These are phyloP conservation scores for Periconia digitata DNA, from an alignment of 2,329 filamentous ascomycete genomes.

Conservation along the genomic window DNA sequence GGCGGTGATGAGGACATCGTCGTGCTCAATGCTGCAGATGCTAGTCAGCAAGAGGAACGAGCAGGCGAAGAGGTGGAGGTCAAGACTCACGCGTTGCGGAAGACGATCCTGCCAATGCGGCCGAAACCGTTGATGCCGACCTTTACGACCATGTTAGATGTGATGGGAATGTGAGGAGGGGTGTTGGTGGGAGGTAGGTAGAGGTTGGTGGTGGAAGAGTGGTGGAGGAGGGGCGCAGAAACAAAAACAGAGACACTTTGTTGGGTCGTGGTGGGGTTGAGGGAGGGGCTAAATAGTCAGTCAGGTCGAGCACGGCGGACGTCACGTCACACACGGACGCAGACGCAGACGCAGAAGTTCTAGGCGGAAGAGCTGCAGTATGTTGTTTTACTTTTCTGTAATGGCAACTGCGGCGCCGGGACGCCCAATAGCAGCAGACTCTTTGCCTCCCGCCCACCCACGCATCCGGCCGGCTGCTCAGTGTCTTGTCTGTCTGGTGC, in stretches of 20 bases:
- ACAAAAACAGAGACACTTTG: slow-evolving; percentile 27
- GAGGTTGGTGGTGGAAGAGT: slow-evolving; percentile 7
- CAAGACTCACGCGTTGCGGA: slow-evolving; percentile 91
- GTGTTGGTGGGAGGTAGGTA: slow-evolving; percentile 13
- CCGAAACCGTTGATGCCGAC: slow-evolving; percentile 99
- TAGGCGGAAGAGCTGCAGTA: slow-evolving; percentile 1
- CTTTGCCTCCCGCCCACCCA: slow-evolving; percentile 29
- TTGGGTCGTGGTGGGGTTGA: slow-evolving; percentile 30
- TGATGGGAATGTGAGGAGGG: slow-evolving; percentile 2
- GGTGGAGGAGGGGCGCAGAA: slow-evolving; percentile 21
- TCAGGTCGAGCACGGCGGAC: slow-evolving; percentile 12
- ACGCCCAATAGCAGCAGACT: slow-evolving; percentile 30
- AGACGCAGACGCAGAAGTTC: not conserved
- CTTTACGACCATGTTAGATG: slow-evolving; percentile 45
- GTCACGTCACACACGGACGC: slow-evolving; percentile 19
- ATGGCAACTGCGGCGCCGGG: slow-evolving; percentile 30
- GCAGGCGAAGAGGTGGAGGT: slow-evolving; percentile 5
- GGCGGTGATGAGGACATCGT: slow-evolving; percentile 87
- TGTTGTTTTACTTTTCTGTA: slow-evolving; percentile 25
- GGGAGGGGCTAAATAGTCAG: slow-evolving; percentile 23
- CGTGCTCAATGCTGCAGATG: slow-evolving; percentile 69
- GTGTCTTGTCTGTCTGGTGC: slow-evolving; percentile 13
- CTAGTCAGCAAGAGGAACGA: slow-evolving; percentile 20
- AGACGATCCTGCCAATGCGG: slow-evolving; percentile 98
- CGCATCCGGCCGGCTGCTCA: slow-evolving; percentile 34